Percentiles rank a stretch among this genome's conserved stretches.
Conservation (phyloP, 306 rosid genomes). For the Cicer cuneatum region DNA sequence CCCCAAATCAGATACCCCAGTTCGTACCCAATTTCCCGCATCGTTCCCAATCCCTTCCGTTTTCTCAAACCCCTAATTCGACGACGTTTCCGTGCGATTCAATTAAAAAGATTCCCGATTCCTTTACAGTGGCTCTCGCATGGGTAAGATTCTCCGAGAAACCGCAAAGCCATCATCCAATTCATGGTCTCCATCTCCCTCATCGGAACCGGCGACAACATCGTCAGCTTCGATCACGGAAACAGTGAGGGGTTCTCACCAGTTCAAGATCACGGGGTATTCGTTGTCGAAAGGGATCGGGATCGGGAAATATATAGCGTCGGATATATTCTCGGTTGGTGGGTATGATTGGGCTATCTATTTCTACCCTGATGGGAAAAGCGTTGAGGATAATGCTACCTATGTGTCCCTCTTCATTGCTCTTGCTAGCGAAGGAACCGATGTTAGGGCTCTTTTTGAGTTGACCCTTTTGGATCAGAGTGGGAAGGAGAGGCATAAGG, state of each 20-base stretch:
- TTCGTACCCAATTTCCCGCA: slow-evolving; percentile 7
- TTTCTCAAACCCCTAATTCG: not conserved
- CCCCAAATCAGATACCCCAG: slow-evolving; percentile 19
- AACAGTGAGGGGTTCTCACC: slow-evolving; percentile 78
- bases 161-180: slow-evolving; percentile 63
- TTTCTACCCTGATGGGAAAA: slow-evolving; percentile 90
- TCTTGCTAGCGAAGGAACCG: slow-evolving; percentile 86
- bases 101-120: slow-evolving; percentile 18
- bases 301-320: slow-evolving; percentile 75
- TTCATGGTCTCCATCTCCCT: slow-evolving; percentile 46
- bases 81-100: not conserved
- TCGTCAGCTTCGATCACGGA: slow-evolving; percentile 76
- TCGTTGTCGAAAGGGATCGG: slow-evolving; percentile 78
- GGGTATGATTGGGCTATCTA: slow-evolving; percentile 94
- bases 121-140: slow-evolving; percentile 50
- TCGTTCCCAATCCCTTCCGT: slow-evolving; percentile 19
- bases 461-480: slow-evolving; percentile 93
- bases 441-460: slow-evolving; percentile 86
- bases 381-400: slow-evolving; percentile 81
- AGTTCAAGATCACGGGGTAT: slow-evolving; percentile 81
- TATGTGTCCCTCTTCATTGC: slow-evolving; percentile 89
- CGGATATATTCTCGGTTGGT: slow-evolving; percentile 80
- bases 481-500: slow-evolving; percentile 89
- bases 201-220: slow-evolving; percentile 62
- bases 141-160: slow-evolving; percentile 80